Evolutionary conservation across 768 basidiomycete species (phyloP), one percentile per base, ranked within the genome.

Genomic region (Daedaleopsis nitida): DNA sequence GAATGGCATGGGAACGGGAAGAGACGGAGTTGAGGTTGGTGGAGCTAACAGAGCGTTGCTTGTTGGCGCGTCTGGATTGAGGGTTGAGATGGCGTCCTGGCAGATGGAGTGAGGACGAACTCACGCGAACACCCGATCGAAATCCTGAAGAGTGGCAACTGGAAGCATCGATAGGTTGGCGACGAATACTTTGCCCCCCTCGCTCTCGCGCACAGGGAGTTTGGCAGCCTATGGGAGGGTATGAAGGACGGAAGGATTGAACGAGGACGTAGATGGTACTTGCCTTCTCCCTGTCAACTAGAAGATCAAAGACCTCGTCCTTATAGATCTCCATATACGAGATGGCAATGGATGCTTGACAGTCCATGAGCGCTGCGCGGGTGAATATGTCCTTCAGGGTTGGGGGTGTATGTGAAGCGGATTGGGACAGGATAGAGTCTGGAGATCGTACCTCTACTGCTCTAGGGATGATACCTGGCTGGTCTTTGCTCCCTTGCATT

Each of bases 251-350:
- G 14, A 53, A 37, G n/a, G 17, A 14, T 4, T 19, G 16, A 35
- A 32, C 1, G 24, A 7, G 24, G 19, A 11, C 1, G 9, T 16
- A 47, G 17, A 27, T 10, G 32, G 39, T 42, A 78, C 84, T 21
- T 67, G 88, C 89, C 57, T 80, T 84, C 59, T 89, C 89, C 54
- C 89, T 79, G 54, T 82, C 78, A 1, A 91, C 91, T 3, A 96
- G 81, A 24, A 96, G 81, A 70, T 95, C 94, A 68, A 91, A 95
- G 3, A 91, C 89, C 63, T 96, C 94, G 69, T 96, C 93, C 69
- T 91, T 92, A 75, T 94, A 92, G 55, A 96, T 92, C 72, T 96
- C 93, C 85, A 92, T 90, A 63, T 94, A 94, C 1, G 89, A 89
- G 14, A 90, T 77, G 6, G 79, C 68, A 23, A 87, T 74, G 1